phyloP scores from a whole-genome alignment of 202 grass and related monocot genomes.

The Bolboschoenoplectus hybrid region DNA sequence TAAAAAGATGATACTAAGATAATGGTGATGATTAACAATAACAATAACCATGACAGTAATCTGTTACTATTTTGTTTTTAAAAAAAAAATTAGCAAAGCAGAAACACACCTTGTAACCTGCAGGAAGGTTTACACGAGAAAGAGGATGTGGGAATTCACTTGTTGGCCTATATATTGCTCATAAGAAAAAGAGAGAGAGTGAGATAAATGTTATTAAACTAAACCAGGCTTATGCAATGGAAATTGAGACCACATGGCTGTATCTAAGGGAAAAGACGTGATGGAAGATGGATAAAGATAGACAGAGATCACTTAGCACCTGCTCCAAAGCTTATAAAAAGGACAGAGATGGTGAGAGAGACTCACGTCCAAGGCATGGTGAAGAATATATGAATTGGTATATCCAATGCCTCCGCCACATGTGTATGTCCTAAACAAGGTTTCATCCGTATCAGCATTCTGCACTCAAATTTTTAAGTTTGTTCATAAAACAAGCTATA shows the following conservation, averaged over 20 bases:
- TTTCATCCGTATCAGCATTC: constrained; percentile 50
- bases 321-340: not conserved
- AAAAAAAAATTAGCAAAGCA: constrained; percentile 17
- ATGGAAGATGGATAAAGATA: too few species aligned
- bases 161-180: constrained; percentile 81
- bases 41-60: not conserved
- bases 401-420: constrained; percentile 82
- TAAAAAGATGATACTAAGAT: not conserved
- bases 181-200: constrained; percentile 32
- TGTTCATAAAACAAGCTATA: constrained; percentile 35
- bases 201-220: not conserved
- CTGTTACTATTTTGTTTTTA: not conserved
- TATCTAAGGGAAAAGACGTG: too few species aligned
- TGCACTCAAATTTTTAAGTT: constrained; percentile 19
- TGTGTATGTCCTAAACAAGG: constrained; percentile 84
- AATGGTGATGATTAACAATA: not conserved
- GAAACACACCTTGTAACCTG: constrained; percentile 85
- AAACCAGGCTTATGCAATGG: not conserved
- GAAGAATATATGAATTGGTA: constrained; percentile 99
- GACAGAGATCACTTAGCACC: not conserved
- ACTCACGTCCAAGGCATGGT: constrained; percentile 99
- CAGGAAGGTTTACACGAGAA: constrained; percentile 81
- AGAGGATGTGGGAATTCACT: constrained; percentile 98
- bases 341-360: constrained; percentile 11
- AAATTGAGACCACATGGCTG: not conserved